Evolutionary conservation across 1,284 basidiomycete species (phyloP), one percentile per base, ranked within the genome.

Genomic region (Apiotrichum domesticum): DNA sequence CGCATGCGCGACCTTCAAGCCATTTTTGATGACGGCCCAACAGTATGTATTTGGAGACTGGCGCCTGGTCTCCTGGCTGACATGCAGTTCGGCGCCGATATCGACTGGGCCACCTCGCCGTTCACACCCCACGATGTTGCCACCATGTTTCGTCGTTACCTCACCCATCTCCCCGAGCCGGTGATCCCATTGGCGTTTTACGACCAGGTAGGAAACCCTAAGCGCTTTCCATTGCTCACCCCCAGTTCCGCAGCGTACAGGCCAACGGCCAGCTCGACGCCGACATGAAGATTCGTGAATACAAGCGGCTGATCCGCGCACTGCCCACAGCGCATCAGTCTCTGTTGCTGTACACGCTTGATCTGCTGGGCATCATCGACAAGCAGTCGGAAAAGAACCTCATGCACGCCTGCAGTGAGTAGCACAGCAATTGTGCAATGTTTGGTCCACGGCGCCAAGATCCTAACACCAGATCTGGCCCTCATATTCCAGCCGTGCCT

Each of bases 51-150:
- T 9, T 29, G 15, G 46, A 29, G 3, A 29, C 3, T 3, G 29
- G 29, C 29, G 29, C n/a, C 21, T 15, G 37, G 13, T 8, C 37
- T 15, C 7, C 41, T 42, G 2, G 6, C 41, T 42, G n/a, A 15
- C 41, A 42, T 42, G 8, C 37, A 93, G 88, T 98, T 92, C 69
- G 96, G 95, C 61, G 95, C 95, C 74, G 84, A 86, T 57, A 80
- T 98, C 37, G 88, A 95, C 66, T 98, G 94, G 93, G 85, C 85
- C 69, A 79, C 82, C 56, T 85, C 89, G 66, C 81, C 82, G 21
- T 98, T 87, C 76, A 96, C 88, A 37, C 84, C 93, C 2, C 95
- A 98, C 75, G 95, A 98, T 73, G 92, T 96, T 50, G 95, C 95
- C 15, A 95, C 90, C 66, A 91, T 98, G 52, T 90, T 98, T 71